Conservation (phyloP, 805 yeast species). For the Cyberlindnera petersonii region DNA sequence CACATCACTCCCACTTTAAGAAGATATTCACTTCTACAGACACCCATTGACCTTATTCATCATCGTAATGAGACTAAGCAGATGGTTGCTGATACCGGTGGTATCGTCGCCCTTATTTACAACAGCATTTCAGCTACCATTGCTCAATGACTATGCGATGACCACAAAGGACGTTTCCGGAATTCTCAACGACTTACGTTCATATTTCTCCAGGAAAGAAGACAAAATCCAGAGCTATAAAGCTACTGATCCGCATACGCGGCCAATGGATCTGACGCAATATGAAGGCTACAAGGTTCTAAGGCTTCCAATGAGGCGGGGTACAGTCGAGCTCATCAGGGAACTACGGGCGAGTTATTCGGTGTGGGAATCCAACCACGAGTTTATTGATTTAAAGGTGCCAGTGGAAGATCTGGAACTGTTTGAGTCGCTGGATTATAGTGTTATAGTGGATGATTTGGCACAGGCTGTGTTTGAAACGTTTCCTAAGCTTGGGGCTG, state of each 20-base stretch:
- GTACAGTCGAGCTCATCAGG: constrained; percentile 1
- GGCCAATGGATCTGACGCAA: constrained; percentile 23
- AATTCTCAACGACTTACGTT: constrained; percentile 5
- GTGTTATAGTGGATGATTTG: constrained; percentile 52
- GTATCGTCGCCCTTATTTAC: neutral
- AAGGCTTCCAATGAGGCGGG: constrained; percentile 12
- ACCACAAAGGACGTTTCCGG: constrained; percentile 3
- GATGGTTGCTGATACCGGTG: neutral
- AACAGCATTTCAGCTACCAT: constrained; percentile 10
- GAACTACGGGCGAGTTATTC: constrained; percentile 22
- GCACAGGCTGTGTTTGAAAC: constrained; percentile 55
- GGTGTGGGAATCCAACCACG: constrained; percentile 48
- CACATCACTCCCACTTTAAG: no score
- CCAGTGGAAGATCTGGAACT: constrained; percentile 13
- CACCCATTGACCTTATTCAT: no score
- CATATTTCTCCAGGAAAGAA: neutral
- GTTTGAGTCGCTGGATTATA: constrained; percentile 2
- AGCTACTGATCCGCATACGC: constrained; percentile 4
- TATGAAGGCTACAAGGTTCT: constrained; percentile 21
- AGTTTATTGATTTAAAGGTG: constrained; percentile 44
- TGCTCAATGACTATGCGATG: constrained; percentile 5
- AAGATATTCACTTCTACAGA: no score
- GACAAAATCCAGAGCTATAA: constrained; percentile 1
- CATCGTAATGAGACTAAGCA: no score
- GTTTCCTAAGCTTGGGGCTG: constrained; percentile 34